Base-by-base conservation (phyloP, 805 yeast genomes). In the Yarrowia keelungensis region DNA sequence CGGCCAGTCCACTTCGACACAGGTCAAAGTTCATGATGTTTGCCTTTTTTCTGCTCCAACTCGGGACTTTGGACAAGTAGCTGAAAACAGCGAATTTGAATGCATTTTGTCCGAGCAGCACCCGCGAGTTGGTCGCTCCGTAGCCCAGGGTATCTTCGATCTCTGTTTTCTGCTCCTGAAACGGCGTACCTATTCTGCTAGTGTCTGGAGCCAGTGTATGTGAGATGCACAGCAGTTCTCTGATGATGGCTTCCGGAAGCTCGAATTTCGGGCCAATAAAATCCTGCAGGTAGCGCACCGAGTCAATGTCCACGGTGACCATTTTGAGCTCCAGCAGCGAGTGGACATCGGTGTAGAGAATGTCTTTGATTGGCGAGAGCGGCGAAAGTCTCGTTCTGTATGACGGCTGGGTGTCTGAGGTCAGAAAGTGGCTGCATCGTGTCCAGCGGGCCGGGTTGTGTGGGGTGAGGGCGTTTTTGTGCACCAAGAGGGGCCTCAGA, bases 31-130 rank as follows among this genome's bases (percentile, higher is more conserved):
- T 62, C 56, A 62, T 49, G n/a, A 38, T 22, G n/a, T 47, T 62
- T 9, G 56, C 56, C 46, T 62, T 47, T 38, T 62, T 62, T 47
- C 56, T 46, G 15, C 67, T 62, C 67, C 67, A 62, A n/a, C 46
- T 36, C 7, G 67, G 67, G 12, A 62, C 56, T 8, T 49, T 49
- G 26, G 56, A 15, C 42, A 62, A 39, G 36, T 62, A 62, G 38
- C 35, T 41, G 46, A 62, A 49, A 9, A 62, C 50, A 3, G 46
- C 67, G 15, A 47, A 49, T 16, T 49, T 9, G 14, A 38, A 35
- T 4, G 56, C 67, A 10, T 38, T 14, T 10, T 39, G 22, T 15
- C 67, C 67, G 14, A 62, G 16, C 2, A 38, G 12, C 4, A 62
- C 39, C 3, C 45, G 67, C 14, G 51, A 32, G 38, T 62, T 19